Evolutionary conservation across 2,329 filamentous ascomycete genomes (phyloP).

Genomic region (Claviceps maximensis): DNA sequence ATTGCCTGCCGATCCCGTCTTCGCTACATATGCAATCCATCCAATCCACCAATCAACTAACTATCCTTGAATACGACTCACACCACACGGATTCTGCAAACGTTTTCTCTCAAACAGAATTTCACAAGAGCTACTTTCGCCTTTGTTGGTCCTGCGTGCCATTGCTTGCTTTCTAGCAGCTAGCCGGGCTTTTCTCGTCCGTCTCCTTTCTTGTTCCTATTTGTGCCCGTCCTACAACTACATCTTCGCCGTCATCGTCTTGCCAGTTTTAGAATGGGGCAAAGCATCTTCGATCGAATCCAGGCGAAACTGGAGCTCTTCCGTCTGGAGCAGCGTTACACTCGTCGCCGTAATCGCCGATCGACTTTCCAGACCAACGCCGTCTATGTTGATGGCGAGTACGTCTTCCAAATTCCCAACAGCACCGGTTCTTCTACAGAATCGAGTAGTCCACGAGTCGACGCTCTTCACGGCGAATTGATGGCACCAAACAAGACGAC

Average conservation of each 20-base stretch:
- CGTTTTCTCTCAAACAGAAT: not conserved
- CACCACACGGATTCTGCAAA: not conserved
- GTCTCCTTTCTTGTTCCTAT: not conserved
- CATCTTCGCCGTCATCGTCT: not conserved
- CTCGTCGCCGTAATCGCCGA: conserved; percentile 71
- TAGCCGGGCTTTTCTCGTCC: not conserved
- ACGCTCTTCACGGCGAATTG: conserved; percentile 24
- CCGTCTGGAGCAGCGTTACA: conserved; percentile 90
- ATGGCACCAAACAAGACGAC: conserved; percentile 13
- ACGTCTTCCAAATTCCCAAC: conserved; percentile 61
- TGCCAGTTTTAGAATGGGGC: conserved; percentile 26
- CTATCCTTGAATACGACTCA: not conserved
- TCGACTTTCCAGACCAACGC: conserved; percentile 82
- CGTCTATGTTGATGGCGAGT: conserved; percentile 90
- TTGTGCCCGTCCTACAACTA: not conserved
- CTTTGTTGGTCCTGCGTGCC: not conserved
- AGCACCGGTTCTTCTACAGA: conserved; percentile 43
- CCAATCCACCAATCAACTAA: not conserved
- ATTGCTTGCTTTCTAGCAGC: not conserved
- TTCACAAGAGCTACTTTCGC: not conserved
- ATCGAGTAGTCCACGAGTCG: conserved; percentile 22
- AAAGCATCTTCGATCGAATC: conserved; percentile 44
- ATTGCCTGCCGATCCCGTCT: not conserved
- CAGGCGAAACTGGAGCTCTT: conserved; percentile 74
- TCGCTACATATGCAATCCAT: not conserved